Percentiles rank a stretch among this genome's conserved stretches.
Conservation (phyloP, 202 grass and related monocot species). For the Eragrostis tef region DNA sequence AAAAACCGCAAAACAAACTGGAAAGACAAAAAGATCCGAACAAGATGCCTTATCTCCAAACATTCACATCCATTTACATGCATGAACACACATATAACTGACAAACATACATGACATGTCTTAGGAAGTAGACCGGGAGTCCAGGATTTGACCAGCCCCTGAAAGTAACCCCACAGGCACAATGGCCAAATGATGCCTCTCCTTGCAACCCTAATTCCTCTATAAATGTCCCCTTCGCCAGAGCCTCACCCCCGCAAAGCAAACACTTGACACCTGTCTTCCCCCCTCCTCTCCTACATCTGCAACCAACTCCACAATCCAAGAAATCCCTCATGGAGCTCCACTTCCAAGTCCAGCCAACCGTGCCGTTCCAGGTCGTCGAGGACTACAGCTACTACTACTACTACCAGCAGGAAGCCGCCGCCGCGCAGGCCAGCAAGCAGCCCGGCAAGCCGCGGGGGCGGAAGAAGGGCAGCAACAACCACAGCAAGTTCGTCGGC, state of each 20-base stretch:
- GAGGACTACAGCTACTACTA: conserved; percentile 64
- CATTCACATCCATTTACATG: conserved; percentile 27
- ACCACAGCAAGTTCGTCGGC: conserved; percentile 85
- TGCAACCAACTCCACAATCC: conserved; percentile 23
- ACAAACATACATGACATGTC: neutral
- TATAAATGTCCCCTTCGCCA: conserved; percentile 65
- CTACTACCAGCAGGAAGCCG: conserved; percentile 50
- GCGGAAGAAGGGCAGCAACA: conserved; percentile 62
- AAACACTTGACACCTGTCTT: conserved; percentile 48
- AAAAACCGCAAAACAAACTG: conserved; percentile 41
- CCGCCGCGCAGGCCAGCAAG: conserved; percentile 46
- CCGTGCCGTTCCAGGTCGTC: conserved; percentile 28
- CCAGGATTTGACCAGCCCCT: conserved; percentile 47
- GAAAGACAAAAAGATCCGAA: conserved; percentile 48
- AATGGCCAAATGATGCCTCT: conserved; percentile 8
- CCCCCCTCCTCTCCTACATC: neutral
- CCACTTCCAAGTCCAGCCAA: conserved; percentile 58
- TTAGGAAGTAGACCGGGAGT: neutral
- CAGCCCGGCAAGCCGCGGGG: conserved; percentile 60
- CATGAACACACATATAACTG: conserved; percentile 24
- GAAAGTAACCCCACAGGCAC: conserved; percentile 48
- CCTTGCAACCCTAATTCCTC: conserved; percentile 30
- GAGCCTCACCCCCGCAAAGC: conserved; percentile 34
- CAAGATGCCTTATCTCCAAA: conserved; percentile 33
- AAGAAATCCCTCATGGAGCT: conserved; percentile 65